Conservation (phyloP, 2,329 filamentous ascomycete species). For the Claviceps cyperi region DNA sequence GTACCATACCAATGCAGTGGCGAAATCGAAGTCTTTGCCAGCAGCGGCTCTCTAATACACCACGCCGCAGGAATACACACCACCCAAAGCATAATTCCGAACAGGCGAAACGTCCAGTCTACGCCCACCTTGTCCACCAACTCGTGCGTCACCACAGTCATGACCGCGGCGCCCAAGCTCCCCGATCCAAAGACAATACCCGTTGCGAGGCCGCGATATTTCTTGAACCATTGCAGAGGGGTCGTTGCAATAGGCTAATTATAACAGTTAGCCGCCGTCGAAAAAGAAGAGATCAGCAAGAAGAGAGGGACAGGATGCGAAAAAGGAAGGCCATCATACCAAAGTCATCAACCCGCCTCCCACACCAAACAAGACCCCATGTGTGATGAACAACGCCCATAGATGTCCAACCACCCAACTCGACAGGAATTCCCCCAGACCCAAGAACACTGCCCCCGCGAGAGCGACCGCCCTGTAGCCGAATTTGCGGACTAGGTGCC, state of each 20-base stretch:
- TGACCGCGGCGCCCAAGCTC: slow-evolving; percentile 14
- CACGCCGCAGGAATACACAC: slow-evolving; percentile 15
- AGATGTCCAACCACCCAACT: slow-evolving; percentile 12
- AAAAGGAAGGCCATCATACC: slow-evolving; percentile 6
- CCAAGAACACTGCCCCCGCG: slow-evolving; percentile 12
- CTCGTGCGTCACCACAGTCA: slow-evolving; percentile 11
- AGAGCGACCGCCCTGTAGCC: slow-evolving; percentile 12
- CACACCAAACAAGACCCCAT: slow-evolving; percentile 14
- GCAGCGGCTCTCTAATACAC: slow-evolving; percentile 9
- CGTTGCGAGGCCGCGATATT: slow-evolving; percentile 14
- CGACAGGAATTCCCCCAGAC: slow-evolving; percentile 14
- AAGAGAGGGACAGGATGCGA: not conserved
- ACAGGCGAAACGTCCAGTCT: slow-evolving; percentile 14
- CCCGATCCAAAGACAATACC: slow-evolving; percentile 16
- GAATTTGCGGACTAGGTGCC: slow-evolving; percentile 10
- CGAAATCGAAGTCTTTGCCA: slow-evolving; percentile 5
- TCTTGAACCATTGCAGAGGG: slow-evolving; percentile 13
- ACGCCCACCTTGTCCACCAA: slow-evolving; percentile 12
- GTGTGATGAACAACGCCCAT: slow-evolving; percentile 13
- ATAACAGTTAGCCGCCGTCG: too few species aligned
- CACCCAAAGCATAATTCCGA: slow-evolving; percentile 14
- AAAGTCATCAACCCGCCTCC: slow-evolving; percentile 13
- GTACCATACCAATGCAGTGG: slow-evolving; percentile 13
- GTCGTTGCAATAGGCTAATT: slow-evolving; percentile 14
- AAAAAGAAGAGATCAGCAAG: not conserved